Evolutionary conservation across 192 early-diverging fungal genomes (phyloP).

Genomic region (Podila horticola): DNA sequence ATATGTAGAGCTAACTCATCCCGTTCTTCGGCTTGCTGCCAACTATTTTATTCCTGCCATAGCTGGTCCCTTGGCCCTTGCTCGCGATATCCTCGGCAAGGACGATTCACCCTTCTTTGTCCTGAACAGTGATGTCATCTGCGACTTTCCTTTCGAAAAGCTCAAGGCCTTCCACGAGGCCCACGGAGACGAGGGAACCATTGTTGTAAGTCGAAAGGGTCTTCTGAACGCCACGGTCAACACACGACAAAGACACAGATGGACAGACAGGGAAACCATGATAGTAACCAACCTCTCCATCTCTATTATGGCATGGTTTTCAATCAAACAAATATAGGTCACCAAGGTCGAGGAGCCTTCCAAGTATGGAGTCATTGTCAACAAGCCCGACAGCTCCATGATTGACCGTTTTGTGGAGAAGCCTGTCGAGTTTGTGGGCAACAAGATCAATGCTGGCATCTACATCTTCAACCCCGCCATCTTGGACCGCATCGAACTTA

Average conservation of each 20-base stretch:
- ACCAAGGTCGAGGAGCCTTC: constrained; percentile 98
- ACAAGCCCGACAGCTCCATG: constrained; percentile 71
- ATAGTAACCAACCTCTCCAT: not conserved
- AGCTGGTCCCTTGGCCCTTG: constrained; percentile 95
- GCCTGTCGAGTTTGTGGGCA: constrained; percentile 92
- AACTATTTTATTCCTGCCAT: not conserved
- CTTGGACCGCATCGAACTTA: constrained; percentile 90
- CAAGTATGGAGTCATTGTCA: constrained; percentile 99
- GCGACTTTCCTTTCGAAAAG: constrained; percentile 96
- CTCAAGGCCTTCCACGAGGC: constrained; percentile 89
- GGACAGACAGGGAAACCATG: no score
- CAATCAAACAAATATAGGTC: constrained; percentile 56
- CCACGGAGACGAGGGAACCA: constrained; percentile 96
- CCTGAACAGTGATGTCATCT: constrained; percentile 98
- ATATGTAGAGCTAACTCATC: no score
- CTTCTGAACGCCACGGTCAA: no score
- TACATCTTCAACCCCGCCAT: constrained; percentile 97
- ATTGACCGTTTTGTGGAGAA: constrained; percentile 99
- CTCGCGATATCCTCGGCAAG: constrained; percentile 89
- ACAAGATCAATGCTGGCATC: constrained; percentile 99
- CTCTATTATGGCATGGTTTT: not conserved
- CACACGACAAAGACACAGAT: no score
- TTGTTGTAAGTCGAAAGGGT: constrained; percentile 68
- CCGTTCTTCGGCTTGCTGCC: no score
- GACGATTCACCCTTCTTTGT: constrained; percentile 98